Conservation (phyloP, 768 basidiomycete species). For the Phylloporus rhodoxanthus region DNA sequence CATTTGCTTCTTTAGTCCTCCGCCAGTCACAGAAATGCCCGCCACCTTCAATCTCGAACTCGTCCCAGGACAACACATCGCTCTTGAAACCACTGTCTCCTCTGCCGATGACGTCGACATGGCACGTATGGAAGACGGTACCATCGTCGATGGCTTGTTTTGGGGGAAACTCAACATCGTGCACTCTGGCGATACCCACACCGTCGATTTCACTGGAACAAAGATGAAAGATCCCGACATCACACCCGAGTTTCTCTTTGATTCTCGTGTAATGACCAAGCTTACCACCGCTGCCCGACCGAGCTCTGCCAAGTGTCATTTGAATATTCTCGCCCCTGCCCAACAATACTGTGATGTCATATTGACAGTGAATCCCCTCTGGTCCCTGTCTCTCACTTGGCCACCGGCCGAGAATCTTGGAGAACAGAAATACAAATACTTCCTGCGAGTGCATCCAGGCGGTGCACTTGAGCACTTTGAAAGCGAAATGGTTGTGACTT, state of each 20-base stretch:
- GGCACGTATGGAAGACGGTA: constrained; percentile 88
- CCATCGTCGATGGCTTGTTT: constrained; percentile 76
- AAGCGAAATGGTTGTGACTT: constrained; percentile 71
- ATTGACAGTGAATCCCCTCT: constrained; percentile 62
- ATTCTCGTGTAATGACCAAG: constrained; percentile 71
- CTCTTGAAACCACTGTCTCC: constrained; percentile 69
- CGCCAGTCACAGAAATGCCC: constrained; percentile 82
- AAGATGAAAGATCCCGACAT: constrained; percentile 60
- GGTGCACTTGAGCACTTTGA: constrained; percentile 86
- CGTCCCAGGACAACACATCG: constrained; percentile 70
- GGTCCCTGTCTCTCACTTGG: constrained; percentile 74
- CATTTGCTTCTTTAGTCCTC: constrained; percentile 33
- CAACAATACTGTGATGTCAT: constrained; percentile 78
- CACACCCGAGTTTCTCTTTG: constrained; percentile 64
- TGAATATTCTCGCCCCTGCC: constrained; percentile 67
- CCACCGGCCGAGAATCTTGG: constrained; percentile 65
- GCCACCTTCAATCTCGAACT: constrained; percentile 81
- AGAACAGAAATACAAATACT: constrained; percentile 75
- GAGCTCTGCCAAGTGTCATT: constrained; percentile 66
- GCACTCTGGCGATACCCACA: constrained; percentile 70
- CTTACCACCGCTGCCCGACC: constrained; percentile 72
- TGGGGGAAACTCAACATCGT: constrained; percentile 86
- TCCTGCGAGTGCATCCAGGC: constrained; percentile 76
- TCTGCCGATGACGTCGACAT: constrained; percentile 83
- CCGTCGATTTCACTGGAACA: constrained; percentile 79